phyloP scores from a whole-genome alignment of 352 stramenopile species.

The Phytopythium mirpurense region DNA sequence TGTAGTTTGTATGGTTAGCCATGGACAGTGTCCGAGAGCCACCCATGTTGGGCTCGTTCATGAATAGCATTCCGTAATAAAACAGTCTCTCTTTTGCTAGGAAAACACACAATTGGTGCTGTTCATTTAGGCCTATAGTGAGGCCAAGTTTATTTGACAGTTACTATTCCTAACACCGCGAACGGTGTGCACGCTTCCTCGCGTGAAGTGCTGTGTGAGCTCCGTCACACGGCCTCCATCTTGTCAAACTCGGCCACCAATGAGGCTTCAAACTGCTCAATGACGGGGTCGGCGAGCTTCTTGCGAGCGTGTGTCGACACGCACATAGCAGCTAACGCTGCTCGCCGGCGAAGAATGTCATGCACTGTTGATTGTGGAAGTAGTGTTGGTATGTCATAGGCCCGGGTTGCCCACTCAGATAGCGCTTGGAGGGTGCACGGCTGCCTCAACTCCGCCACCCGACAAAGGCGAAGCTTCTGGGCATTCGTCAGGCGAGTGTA shows the following conservation, averaged over 20 bases:
- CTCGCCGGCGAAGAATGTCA: background rate
- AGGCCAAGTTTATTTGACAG: no score
- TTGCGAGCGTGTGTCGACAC: background rate
- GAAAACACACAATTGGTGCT: no score
- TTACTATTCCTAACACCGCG: no score
- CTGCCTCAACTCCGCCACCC: background rate
- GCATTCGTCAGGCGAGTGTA: background rate
- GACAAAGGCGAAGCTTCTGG: constrained; percentile 4
- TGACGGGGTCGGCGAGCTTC: background rate
- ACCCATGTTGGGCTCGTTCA: no score
- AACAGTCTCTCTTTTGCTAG: no score
- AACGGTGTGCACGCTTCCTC: no score
- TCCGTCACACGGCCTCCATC: background rate
- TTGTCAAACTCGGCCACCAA: constrained; percentile 5
- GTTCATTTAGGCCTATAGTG: no score
- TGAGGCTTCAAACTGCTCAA: background rate
- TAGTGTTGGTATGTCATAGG: background rate
- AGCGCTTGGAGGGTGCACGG: background rate
- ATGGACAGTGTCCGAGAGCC: no score
- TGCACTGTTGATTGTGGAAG: background rate
- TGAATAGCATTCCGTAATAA: no score
- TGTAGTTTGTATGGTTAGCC: no score
- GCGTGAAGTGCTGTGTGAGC: no score
- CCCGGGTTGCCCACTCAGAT: background rate
- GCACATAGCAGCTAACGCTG: background rate